These are phyloP conservation scores for Tolypocladium inflatum DNA, from an alignment of 2,329 filamentous ascomycete genomes.

Conservation along the genomic window DNA sequence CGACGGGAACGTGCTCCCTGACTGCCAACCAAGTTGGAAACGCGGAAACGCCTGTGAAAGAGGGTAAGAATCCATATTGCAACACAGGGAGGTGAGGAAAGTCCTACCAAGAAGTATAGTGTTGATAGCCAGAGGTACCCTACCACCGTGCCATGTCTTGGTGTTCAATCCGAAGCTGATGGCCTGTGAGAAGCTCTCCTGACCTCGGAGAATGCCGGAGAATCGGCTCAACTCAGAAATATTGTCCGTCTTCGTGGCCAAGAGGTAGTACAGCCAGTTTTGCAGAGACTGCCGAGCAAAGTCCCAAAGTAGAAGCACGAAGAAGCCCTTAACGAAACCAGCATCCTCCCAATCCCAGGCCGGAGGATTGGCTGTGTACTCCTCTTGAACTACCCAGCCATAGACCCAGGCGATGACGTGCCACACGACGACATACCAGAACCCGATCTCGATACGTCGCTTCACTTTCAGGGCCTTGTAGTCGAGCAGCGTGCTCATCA, in stretches of 20 bases:
- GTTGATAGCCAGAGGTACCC: constrained; percentile 28
- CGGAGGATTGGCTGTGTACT: constrained; percentile 32
- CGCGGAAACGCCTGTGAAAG: neutral
- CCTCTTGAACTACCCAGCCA: constrained; percentile 42
- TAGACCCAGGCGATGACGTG: constrained; percentile 42
- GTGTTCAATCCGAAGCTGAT: constrained; percentile 29
- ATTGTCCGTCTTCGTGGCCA: constrained; percentile 45
- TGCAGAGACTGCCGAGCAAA: constrained; percentile 42
- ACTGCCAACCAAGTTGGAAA: constrained; percentile 21
- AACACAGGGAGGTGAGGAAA: neutral
- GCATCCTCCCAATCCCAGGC: constrained; percentile 28
- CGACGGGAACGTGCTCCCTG: constrained; percentile 16
- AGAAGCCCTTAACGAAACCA: constrained; percentile 36
- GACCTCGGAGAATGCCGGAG: constrained; percentile 28
- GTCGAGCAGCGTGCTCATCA: constrained; percentile 35
- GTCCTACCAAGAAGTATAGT: constrained; percentile 27
- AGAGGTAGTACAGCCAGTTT: constrained; percentile 47
- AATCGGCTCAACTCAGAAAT: constrained; percentile 39
- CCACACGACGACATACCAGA: constrained; percentile 32
- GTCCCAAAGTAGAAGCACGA: constrained; percentile 37
- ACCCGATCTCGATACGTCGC: constrained; percentile 30
- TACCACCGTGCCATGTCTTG: constrained; percentile 24
- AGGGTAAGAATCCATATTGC: neutral
- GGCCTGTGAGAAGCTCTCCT: constrained; percentile 31
- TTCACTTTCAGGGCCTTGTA: constrained; percentile 25